Conservation (phyloP, 306 rosid genomes). For the Luffa acutangula region DNA sequence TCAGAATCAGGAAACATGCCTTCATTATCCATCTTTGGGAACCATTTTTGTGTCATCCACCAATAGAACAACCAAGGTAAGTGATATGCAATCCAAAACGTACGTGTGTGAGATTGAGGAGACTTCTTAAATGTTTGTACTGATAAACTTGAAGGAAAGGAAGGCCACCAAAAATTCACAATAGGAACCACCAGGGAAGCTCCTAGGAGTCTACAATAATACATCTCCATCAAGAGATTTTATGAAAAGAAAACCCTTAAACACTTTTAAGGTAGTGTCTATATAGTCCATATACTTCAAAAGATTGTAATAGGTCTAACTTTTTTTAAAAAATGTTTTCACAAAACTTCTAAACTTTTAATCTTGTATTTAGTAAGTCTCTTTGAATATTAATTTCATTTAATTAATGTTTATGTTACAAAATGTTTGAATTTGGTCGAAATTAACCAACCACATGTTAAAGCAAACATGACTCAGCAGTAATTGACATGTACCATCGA, state of each 20-base stretch:
- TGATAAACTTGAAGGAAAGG: constrained; percentile 28
- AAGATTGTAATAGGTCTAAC: no score
- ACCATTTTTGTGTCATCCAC: constrained; percentile 80
- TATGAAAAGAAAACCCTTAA: background rate
- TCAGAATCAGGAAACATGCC: constrained; percentile 23
- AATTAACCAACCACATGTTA: no score
- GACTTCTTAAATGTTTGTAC: constrained; percentile 23
- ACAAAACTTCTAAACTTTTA: no score
- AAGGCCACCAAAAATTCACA: constrained; percentile 64
- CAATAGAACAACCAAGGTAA: constrained; percentile 61
- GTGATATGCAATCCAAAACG: constrained; percentile 43
- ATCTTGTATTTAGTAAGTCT: no score
- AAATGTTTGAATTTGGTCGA: no score
- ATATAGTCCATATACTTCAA: no score
- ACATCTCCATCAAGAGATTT: background rate
- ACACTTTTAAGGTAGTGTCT: no score
- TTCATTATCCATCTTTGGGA: constrained; percentile 31
- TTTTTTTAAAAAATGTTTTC: no score
- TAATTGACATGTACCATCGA: no score
- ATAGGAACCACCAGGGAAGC: constrained; percentile 63
- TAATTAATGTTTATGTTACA: no score
- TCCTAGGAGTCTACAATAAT: constrained; percentile 47
- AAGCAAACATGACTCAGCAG: no score
- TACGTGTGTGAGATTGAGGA: constrained; percentile 27
- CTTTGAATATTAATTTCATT: no score